Base-by-base conservation (phyloP, 2,329 filamentous ascomycete species). In the Teratosphaeriaceae sp. region DNA sequence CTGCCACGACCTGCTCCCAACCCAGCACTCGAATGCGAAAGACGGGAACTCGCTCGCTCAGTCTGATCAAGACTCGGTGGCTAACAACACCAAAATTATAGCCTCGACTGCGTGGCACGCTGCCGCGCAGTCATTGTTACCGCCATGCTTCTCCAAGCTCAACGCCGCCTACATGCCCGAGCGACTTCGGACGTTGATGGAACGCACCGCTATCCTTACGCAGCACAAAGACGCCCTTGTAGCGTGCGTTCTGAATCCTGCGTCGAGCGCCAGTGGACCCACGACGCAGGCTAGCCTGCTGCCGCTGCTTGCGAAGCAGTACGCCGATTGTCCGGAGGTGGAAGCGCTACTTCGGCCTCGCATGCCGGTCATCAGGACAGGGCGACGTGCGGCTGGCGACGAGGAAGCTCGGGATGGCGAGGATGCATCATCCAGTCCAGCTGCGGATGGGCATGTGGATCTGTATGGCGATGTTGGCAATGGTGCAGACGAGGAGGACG, bases 221-320 rank as follows among this genome's bases (percentile, higher is more conserved):
- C 73, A 75, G 46, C 74, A 82, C 61, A 81, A 80, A 58, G 72
- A 81, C 23, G 83, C 85, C 31, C 85, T 96, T 76, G 59, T 92
- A 9, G 80, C 88, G 5, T 90, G 87, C 61, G 80, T 94, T 11
- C 69, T 96, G 46, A 88, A 92, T 62, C 86, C 88, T 1, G 80
- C 57, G 70, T 77, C 56, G 74, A 80, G 59, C 76, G 82, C 31
- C 71, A 46, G 47, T 12, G 38, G 42, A 29, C 38, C 41, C 8
- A 50, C 48, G 9, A 78, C 50, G 9, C 75, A 78, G 40, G 74
- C 84, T 21, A 92, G 83, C 61, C 82, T 95, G 37, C 65, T 95
- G 37, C 89, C 90, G 0, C 85, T 94, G 55, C 68, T 96, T 20
- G 77, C 80, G 6, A 75, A 80, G 42, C 74, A 78, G 39, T 85